Base-by-base conservation (phyloP, 768 basidiomycete genomes). In the Amanita fuliginea region DNA sequence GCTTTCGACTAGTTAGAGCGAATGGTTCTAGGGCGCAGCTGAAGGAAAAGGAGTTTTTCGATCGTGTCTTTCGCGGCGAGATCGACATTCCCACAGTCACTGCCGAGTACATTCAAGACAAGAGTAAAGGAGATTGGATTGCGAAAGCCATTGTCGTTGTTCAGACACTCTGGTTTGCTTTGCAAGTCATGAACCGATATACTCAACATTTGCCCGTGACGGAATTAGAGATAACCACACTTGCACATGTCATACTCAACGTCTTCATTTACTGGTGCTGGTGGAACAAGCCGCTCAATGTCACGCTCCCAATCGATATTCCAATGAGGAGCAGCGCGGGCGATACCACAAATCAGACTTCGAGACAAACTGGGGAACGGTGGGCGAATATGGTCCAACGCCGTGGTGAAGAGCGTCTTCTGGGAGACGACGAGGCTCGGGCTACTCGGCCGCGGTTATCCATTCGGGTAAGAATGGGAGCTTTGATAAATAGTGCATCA, bases 251-350 rank as follows among this genome's bases (percentile, higher is more conserved):
- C 1, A 26, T 55, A 6, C 50, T 65, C 24, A 66, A 62, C 42
- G 32, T 56, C 13, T 36, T 59, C 36, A 61, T 56, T 32, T 68
- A 69, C 45, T 45, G 52, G 32, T 53, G 62, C 36, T 69, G 67
- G 67, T 66, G 62, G 63, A 53, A 67, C 37, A 69, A 69, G 46
- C 68, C 68, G 9, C 54, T 60, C 9, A 56, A 63, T 45, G 58
- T 65, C 9, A 33, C 47, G 0, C 54, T 46, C 19, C 40, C 59
- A 0, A 46, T 65, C 24, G 24, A 44, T 11, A 35, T 55, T 33
- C 35, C 4, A 10, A 26, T 14, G 22, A 47, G 5, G 14, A 9
- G 24, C 39, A 8, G 14, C 14, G 16, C 24, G 6, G 18, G 22
- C 22, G 16, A 22, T 5, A n/a, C 8, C 16, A 14, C 32, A 5